These are phyloP conservation scores for Spiraea crenata DNA, from an alignment of 331 rosid species.

Conservation along the genomic window DNA sequence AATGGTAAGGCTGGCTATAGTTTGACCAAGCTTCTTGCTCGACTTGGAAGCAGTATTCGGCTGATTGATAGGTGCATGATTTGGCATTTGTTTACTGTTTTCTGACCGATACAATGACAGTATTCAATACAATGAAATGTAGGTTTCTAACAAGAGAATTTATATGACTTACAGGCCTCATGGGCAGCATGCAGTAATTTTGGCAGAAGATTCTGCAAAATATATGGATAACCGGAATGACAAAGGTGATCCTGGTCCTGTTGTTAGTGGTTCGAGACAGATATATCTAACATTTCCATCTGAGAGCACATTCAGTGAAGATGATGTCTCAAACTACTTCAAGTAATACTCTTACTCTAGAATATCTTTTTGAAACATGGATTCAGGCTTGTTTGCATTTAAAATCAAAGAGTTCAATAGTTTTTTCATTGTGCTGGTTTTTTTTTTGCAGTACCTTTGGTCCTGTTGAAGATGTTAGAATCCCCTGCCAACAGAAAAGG, in stretches of 20 bases:
- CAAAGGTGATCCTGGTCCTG: slow-evolving; percentile 53
- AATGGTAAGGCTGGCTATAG: slow-evolving; percentile 92
- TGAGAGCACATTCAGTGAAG: slow-evolving; percentile 87
- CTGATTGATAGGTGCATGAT: slow-evolving; percentile 61
- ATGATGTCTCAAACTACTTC: slow-evolving; percentile 83
- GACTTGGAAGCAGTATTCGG: slow-evolving; percentile 52
- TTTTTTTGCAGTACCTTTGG: slow-evolving; percentile 61
- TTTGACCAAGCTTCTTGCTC: slow-evolving; percentile 77
- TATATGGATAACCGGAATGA: slow-evolving; percentile 36
- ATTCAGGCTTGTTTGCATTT: slow-evolving; percentile 15
- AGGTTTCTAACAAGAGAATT: slow-evolving; percentile 4
- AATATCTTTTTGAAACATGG: background rate
- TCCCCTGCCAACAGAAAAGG: slow-evolving; percentile 81
- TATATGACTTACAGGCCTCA: slow-evolving; percentile 66
- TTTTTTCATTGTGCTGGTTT: slow-evolving; percentile 12
- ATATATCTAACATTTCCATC: slow-evolving; percentile 87
- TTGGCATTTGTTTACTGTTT: background rate
- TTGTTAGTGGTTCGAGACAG: slow-evolving; percentile 69
- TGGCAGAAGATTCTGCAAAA: slow-evolving; percentile 62
- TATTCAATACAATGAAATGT: background rate
- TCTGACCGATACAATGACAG: background rate
- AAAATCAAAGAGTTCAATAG: background rate
- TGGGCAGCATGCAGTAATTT: slow-evolving; percentile 84
- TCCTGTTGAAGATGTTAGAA: slow-evolving; percentile 82
- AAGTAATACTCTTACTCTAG: slow-evolving; percentile 35